phyloP scores from a whole-genome alignment of 2,329 filamentous ascomycete species.

The Neodidymelliopsis sp. region DNA sequence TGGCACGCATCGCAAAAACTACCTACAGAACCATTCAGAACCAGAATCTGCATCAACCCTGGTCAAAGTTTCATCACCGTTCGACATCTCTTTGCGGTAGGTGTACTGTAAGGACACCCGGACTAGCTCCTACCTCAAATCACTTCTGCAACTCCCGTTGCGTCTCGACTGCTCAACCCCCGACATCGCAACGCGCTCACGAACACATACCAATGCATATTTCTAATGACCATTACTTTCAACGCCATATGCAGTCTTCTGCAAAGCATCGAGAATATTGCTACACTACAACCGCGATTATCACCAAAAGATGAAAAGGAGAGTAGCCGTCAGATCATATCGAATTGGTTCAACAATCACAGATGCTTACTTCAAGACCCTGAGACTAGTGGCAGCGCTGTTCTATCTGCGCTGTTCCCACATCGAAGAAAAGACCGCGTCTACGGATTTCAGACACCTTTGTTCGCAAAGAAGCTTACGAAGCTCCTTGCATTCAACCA shows the following conservation, averaged over 20 bases:
- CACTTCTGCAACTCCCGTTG: background rate
- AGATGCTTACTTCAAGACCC: slow-evolving; percentile 64
- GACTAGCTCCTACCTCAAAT: background rate
- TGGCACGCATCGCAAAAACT: background rate
- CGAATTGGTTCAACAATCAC: slow-evolving; percentile 74
- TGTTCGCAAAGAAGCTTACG: slow-evolving; percentile 71
- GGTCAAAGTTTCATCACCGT: no score
- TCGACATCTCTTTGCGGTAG: no score
- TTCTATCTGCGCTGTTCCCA: slow-evolving; percentile 79
- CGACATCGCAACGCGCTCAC: background rate
- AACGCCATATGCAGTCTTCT: slow-evolving; percentile 76
- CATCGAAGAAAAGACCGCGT: slow-evolving; percentile 79
- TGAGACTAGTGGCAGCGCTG: slow-evolving; percentile 65
- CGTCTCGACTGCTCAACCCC: background rate
- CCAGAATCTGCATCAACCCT: no score
- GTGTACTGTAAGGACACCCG: background rate
- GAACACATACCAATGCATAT: background rate
- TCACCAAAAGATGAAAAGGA: slow-evolving; percentile 42
- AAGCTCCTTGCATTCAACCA: slow-evolving; percentile 70
- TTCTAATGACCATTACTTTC: slow-evolving; percentile 72
- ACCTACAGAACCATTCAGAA: no score
- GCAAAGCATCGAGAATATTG: slow-evolving; percentile 67
- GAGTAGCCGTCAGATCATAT: slow-evolving; percentile 52
- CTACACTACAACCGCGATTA: slow-evolving; percentile 51
- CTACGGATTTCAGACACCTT: slow-evolving; percentile 70